phyloP scores from a whole-genome alignment of 495 filamentous ascomycete species.

The Cladorrhinum samala region DNA sequence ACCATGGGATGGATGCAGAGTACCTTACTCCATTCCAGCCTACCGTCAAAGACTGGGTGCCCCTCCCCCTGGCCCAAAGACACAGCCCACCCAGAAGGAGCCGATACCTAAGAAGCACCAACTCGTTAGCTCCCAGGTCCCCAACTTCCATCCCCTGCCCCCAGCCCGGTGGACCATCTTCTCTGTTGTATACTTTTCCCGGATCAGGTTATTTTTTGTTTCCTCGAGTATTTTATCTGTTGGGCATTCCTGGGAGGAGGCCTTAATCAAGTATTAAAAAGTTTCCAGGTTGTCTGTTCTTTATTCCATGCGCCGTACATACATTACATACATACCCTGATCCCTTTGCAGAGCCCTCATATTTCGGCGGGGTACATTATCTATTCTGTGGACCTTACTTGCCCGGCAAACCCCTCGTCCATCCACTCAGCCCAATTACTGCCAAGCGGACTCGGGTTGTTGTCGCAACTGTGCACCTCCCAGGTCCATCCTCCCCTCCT shows the following conservation, averaged over 20 bases:
- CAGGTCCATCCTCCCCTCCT: conserved; percentile 10
- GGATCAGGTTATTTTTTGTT: not conserved
- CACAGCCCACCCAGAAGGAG: not conserved
- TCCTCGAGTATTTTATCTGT: not conserved
- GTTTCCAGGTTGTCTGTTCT: not conserved
- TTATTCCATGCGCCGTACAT: not conserved
- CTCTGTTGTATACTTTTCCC: not conserved
- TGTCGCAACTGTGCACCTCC: conserved; percentile 1
- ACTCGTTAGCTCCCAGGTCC: not conserved
- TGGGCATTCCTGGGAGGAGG: not conserved
- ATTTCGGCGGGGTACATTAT: conserved; percentile 7
- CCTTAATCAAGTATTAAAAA: not conserved
- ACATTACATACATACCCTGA: not conserved
- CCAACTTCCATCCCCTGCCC: no score
- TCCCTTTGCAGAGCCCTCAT: not conserved
- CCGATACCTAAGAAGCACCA: no score
- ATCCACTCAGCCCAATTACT: conserved; percentile 30
- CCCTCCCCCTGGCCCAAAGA: not conserved
- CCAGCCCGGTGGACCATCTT: not conserved
- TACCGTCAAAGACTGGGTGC: no score
- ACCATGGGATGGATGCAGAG: no score
- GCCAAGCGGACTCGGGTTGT: conserved; percentile 14
- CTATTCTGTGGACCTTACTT: not conserved
- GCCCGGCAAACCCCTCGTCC: conserved; percentile 12
- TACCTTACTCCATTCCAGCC: no score